A percentile compares a stretch with the other conserved stretches of the same genome.
phyloP scores from a whole-genome alignment of 257 asterid genomes.

The Capsicum rhomboideum region DNA sequence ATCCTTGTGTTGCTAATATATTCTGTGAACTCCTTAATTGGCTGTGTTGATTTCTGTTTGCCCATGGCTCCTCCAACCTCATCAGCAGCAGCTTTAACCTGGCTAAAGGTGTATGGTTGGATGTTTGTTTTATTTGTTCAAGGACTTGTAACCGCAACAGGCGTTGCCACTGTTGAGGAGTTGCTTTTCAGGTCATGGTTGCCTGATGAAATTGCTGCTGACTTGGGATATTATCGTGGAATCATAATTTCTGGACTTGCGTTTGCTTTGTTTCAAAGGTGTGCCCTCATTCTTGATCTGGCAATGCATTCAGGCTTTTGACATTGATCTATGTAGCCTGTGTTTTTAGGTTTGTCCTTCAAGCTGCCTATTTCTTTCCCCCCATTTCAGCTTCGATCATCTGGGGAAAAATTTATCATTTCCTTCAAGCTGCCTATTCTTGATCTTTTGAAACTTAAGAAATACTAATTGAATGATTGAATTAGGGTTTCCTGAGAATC shows the following conservation, averaged over 20 bases:
- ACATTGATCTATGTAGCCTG: background rate
- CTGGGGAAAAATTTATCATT: background rate
- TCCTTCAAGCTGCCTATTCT: background rate
- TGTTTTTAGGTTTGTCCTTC: background rate
- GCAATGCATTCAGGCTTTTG: background rate
- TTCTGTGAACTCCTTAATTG: conserved; percentile 48
- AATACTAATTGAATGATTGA: background rate
- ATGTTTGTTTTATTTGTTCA: conserved; percentile 34
- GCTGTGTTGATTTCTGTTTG: conserved; percentile 54
- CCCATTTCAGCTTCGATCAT: background rate
- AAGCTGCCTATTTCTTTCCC: background rate
- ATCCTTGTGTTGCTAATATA: conserved; percentile 57
- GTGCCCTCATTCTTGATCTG: background rate
- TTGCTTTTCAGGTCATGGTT: conserved; percentile 88
- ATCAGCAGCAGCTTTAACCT: conserved; percentile 32
- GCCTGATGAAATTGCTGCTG: conserved; percentile 83
- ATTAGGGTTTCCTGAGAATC: background rate
- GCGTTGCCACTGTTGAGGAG: conserved; percentile 72
- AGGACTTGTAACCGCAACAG: conserved; percentile 61
- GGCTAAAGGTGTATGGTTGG: conserved; percentile 44
- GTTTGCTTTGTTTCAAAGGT: conserved; percentile 83
- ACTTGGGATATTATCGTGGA: conserved; percentile 72
- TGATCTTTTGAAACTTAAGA: background rate
- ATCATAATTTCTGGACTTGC: conserved; percentile 64
- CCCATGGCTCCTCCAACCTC: conserved; percentile 43